Evolutionary conservation across 2,329 filamentous ascomycete species (phyloP).

Genomic region (Aquanectria penicillioides): DNA sequence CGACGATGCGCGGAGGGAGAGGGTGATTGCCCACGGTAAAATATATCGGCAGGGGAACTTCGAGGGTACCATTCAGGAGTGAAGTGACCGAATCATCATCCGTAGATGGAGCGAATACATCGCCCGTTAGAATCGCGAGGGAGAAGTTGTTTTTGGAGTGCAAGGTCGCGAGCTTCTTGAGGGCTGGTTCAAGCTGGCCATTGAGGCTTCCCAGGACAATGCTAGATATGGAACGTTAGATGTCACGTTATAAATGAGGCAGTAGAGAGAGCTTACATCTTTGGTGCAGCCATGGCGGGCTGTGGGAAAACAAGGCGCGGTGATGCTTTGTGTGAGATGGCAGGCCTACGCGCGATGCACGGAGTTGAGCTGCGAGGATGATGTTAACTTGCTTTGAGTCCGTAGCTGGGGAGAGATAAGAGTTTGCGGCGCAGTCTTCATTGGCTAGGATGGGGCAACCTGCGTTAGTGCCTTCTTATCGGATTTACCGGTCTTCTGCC

Average conservation of each 20-base stretch:
- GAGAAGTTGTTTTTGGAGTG: constrained; percentile 90
- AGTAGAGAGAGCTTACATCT: constrained; percentile 52
- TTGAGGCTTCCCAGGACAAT: constrained; percentile 86
- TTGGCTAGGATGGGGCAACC: constrained; percentile 41
- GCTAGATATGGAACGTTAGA: constrained; percentile 51
- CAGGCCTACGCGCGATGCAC: constrained; percentile 20
- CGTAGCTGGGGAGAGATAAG: constrained; percentile 40
- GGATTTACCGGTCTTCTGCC: constrained; percentile 47
- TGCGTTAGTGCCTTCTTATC: constrained; percentile 45
- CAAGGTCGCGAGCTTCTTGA: constrained; percentile 81
- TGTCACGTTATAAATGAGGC: background rate
- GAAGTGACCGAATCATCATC: constrained; percentile 68
- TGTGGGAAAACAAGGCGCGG: constrained; percentile 21
- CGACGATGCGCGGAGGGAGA: constrained; percentile 76
- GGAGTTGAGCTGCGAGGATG: constrained; percentile 8
- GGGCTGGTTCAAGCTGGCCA: constrained; percentile 78
- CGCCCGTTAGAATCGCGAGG: constrained; percentile 84
- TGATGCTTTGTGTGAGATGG: constrained; percentile 19
- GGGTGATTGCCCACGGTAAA: constrained; percentile 82
- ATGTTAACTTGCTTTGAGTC: background rate
- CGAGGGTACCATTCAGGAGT: constrained; percentile 77
- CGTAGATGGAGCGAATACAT: constrained; percentile 76
- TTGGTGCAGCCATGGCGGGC: constrained; percentile 57
- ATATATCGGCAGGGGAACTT: constrained; percentile 85
- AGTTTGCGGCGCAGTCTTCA: constrained; percentile 45